These are phyloP conservation scores for Pseudocercospora ulei DNA, from an alignment of 2,329 filamentous ascomycete genomes.

Conservation along the genomic window DNA sequence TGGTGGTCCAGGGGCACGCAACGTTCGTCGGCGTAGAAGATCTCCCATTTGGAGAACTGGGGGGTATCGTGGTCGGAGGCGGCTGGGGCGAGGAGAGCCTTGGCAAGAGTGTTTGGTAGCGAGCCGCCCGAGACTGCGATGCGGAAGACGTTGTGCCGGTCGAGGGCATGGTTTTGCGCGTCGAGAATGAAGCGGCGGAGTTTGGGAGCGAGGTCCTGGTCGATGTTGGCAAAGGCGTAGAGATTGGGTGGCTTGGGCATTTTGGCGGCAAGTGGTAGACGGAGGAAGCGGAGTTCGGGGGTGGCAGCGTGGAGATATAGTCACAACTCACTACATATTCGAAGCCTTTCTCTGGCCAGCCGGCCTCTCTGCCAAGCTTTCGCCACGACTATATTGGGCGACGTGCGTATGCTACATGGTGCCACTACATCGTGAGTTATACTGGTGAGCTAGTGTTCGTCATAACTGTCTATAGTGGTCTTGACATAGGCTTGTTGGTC, in stretches of 20 bases:
- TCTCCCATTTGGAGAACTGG: slow-evolving; percentile 82
- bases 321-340: too few relatives aligned
- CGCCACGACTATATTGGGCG: neutral
- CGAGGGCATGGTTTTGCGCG: slow-evolving; percentile 67
- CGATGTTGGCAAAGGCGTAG: slow-evolving; percentile 67
- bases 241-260: slow-evolving; percentile 49
- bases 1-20: slow-evolving; percentile 82
- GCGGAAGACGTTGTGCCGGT: slow-evolving; percentile 72
- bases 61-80: slow-evolving; percentile 51
- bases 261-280: slow-evolving; percentile 3
- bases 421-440: neutral
- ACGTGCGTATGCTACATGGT: neutral
- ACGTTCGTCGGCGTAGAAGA: slow-evolving; percentile 97
- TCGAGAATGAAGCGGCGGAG: slow-evolving; percentile 75
- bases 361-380: neutral
- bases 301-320: too few relatives aligned
- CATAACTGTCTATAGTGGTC: too few relatives aligned
- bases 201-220: slow-evolving; percentile 60
- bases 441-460: neutral
- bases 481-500: slow-evolving; percentile 1
- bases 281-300: slow-evolving; percentile 2
- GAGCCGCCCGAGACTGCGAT: slow-evolving; percentile 89
- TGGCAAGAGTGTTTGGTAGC: slow-evolving; percentile 75
- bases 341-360: slow-evolving; percentile 1
- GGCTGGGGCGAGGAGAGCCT: slow-evolving; percentile 58